A percentile compares a stretch with the other conserved stretches of the same genome.
Conservation (phyloP, 179 eudicot species). For the Kewa caespitosa region DNA sequence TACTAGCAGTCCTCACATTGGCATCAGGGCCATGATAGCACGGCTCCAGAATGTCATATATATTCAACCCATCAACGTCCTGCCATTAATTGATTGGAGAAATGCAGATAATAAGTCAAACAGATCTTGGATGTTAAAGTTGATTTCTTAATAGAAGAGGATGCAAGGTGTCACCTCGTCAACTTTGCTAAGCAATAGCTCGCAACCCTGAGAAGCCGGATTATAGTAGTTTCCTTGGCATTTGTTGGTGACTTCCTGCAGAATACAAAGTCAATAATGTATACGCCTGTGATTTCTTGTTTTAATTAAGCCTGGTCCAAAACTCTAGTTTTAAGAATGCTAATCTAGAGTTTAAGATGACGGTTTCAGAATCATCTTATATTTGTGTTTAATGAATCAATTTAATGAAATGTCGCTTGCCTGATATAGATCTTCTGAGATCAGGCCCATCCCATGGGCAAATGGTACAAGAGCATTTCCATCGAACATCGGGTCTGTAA, state of each 20-base stretch:
- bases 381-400: too few relatives aligned
- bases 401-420: conserved; percentile 30
- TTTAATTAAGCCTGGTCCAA: too few relatives aligned
- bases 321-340: too few relatives aligned
- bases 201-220: conserved; percentile 44
- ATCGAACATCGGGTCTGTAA: conserved; percentile 67
- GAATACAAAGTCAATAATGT: too few relatives aligned
- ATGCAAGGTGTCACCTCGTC: conserved; percentile 42
- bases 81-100: conserved; percentile 19
- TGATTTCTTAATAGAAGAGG: neutral
- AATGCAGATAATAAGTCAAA: neutral
- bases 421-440: conserved; percentile 66
- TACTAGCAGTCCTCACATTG: conserved; percentile 21
- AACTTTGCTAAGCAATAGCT: conserved; percentile 48
- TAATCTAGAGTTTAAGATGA: too few relatives aligned
- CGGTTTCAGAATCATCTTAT: too few relatives aligned
- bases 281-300: too few relatives aligned
- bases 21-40: conserved; percentile 61
- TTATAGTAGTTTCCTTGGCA: conserved; percentile 69
- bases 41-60: conserved; percentile 86
- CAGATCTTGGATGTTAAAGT: neutral
- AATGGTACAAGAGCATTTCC: conserved; percentile 96
- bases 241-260: conserved; percentile 50
- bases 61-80: conserved; percentile 61
- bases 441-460: conserved; percentile 92